Evolutionary conservation across 179 eudicot species (phyloP), one percentile per base, ranked within the genome.

Genomic region (Gypsophila paniculata): DNA sequence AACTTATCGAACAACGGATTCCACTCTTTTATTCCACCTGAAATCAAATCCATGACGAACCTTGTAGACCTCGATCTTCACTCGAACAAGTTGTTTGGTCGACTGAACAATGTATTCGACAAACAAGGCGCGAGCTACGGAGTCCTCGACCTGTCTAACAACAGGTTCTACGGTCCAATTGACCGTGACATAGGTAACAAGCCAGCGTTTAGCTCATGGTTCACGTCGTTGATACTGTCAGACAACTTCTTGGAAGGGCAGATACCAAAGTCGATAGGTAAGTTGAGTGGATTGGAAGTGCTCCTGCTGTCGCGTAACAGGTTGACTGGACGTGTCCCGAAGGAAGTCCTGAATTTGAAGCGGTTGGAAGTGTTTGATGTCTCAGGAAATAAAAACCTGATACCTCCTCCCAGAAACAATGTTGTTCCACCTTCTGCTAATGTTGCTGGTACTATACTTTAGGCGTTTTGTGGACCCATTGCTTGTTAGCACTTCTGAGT

Each of bases 1-100:
- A 91, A 91, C 71, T 36, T 88, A 26, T 88, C 96, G 17, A 86
- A 85, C 75, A 91, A 91, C 42, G 74, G 39, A 0, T 86, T 91
- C 57, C 34, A 69, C 46, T 81, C 85, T 3, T 60, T 82, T 0
- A 71, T 91, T 15, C 97, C 96, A 1, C 26, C 5, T 0, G 81
- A 81, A 65, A 84, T 88, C 84, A 82, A 74, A 73, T 82, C 86
- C 29, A 57, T 85, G 0, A 42, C 80, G 2, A 78, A 46, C 12
- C 79, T 88, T 3, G 55, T 26, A 49, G 89, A 84, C 70, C 80
- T 89, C 12, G 97, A 91, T 76, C 85, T 91, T 61, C 90, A 86
- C 73, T 84, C 88, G 4, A 91, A 89, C 82, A 84, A 75, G 68
- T 73, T 91, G 22, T 69, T 82, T 0, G 96, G 96, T 21, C 18